phyloP scores from a whole-genome alignment of 495 filamentous ascomycete genomes.

The Wilcoxina mikolae region DNA sequence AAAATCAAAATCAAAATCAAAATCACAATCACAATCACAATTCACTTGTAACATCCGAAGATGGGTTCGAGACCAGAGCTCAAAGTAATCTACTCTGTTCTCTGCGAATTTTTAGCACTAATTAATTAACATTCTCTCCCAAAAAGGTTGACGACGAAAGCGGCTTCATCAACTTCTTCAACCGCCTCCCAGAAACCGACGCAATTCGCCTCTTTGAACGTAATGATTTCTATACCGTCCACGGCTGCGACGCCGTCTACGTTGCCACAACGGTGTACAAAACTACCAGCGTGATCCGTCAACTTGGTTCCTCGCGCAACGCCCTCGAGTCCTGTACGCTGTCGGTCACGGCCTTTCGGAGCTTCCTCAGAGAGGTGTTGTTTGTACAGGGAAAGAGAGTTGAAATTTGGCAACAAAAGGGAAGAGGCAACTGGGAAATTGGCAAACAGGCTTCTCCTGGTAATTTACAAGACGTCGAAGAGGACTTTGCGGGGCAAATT shows the following conservation, averaged over 20 bases:
- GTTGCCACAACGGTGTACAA: constrained; percentile 93
- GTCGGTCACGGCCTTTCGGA: constrained; percentile 83
- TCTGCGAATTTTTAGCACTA: neutral
- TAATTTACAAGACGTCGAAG: constrained; percentile 93
- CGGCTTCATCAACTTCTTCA: constrained; percentile 91
- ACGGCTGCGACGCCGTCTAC: constrained; percentile 82
- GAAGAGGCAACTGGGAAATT: constrained; percentile 79
- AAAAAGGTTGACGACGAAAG: constrained; percentile 81
- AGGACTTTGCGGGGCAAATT: constrained; percentile 77
- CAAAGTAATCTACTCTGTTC: constrained; percentile 43
- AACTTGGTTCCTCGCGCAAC: constrained; percentile 67
- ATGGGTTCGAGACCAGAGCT: constrained; percentile 90
- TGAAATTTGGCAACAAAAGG: constrained; percentile 68
- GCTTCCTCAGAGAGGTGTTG: constrained; percentile 86
- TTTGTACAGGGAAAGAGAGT: constrained; percentile 79
- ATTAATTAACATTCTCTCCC: neutral
- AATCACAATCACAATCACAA: neutral
- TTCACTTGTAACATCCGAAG: too few species aligned
- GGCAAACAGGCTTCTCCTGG: constrained; percentile 85
- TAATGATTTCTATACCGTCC: constrained; percentile 87
- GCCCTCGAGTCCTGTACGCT: constrained; percentile 84
- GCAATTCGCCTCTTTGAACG: constrained; percentile 83
- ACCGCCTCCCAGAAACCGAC: constrained; percentile 58
- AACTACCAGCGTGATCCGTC: constrained; percentile 85
- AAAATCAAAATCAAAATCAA: too few species aligned